Evolutionary conservation across 768 basidiomycete species (phyloP).

Genomic region (Kwoniella mangroviensis): DNA sequence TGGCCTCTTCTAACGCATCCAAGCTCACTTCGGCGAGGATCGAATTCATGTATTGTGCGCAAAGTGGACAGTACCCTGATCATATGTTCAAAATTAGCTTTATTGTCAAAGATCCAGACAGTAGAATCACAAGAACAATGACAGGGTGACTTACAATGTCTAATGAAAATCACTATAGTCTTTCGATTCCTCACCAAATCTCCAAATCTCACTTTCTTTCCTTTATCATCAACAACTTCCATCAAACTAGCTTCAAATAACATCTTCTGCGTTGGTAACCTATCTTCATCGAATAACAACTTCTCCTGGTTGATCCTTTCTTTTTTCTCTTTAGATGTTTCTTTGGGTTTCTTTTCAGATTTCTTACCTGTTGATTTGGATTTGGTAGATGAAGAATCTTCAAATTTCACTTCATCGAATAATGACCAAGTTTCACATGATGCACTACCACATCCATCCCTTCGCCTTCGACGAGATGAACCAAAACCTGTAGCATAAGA

Average conservation of each 20-base stretch:
- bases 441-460: not conserved
- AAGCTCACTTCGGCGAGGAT: constrained; percentile 64
- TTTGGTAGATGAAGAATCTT: constrained; percentile 8
- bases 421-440: constrained; percentile 34
- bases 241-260: constrained; percentile 69
- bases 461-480: not conserved
- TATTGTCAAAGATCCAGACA: not conserved
- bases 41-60: constrained; percentile 84
- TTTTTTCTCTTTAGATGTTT: constrained; percentile 42
- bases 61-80: constrained; percentile 69
- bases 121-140: not conserved
- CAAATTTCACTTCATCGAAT: constrained; percentile 25
- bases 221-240: constrained; percentile 70
- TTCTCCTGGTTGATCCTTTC: constrained; percentile 45
- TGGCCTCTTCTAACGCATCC: constrained; percentile 62
- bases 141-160: constrained; percentile 72
- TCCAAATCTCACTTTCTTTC: constrained; percentile 70
- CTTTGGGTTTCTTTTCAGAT: constrained; percentile 25
- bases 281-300: constrained; percentile 44
- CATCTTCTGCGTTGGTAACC: constrained; percentile 65
- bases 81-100: not conserved
- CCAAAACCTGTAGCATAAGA: not conserved
- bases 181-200: constrained; percentile 63
- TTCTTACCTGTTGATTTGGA: not conserved
- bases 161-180: constrained; percentile 80